phyloP scores from a whole-genome alignment of 345 rosid species.

The Citrus glauca region DNA sequence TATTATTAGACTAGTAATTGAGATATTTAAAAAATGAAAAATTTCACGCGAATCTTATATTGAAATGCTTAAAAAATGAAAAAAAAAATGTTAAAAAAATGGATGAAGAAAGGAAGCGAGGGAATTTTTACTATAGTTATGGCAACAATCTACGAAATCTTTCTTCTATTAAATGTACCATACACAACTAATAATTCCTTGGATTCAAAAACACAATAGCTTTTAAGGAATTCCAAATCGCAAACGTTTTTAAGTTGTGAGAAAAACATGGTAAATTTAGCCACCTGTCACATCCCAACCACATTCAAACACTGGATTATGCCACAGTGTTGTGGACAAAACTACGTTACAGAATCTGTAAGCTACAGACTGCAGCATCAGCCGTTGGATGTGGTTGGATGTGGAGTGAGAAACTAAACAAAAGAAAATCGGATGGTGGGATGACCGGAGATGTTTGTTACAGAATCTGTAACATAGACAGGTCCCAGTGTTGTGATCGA shows the following conservation, averaged over 20 bases:
- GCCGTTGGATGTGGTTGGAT: too few species aligned
- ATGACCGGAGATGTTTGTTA: too few species aligned
- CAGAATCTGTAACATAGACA: too few species aligned
- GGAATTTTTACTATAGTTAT: neutral
- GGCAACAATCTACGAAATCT: neutral
- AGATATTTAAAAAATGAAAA: too few species aligned
- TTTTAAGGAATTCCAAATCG: neutral
- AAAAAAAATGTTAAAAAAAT: neutral
- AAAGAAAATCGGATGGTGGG: too few species aligned
- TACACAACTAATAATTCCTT: neutral
- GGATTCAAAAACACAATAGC: neutral
- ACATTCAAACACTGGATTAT: neutral
- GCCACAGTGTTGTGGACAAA: neutral
- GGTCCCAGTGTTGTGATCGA: neutral
- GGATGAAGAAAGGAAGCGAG: neutral
- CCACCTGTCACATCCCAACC: neutral
- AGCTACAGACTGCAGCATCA: too few species aligned
- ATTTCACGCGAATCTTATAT: neutral
- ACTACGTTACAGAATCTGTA: too few species aligned
- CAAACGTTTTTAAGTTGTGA: neutral
- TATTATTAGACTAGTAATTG: too few species aligned
- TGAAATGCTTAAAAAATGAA: neutral
- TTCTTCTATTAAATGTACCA: neutral
- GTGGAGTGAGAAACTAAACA: too few species aligned
- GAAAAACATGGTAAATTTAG: neutral